phyloP scores from a whole-genome alignment of 768 basidiomycete genomes.

The Trichaptum fuscoviolaceum region DNA sequence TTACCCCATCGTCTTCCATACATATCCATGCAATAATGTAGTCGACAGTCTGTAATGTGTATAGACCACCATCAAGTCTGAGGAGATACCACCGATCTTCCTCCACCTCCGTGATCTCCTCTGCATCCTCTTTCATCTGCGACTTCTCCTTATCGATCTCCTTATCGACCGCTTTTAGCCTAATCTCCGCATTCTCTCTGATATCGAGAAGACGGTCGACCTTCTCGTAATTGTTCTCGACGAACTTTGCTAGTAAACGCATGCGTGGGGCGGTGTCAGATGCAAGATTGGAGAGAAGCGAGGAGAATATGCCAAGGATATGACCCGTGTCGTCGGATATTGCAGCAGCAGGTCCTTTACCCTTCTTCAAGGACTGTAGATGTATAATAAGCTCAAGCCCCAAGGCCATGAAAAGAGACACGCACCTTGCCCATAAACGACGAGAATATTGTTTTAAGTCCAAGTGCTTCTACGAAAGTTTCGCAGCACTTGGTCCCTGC shows the following conservation, averaged over 20 bases:
- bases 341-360: constrained; percentile 40
- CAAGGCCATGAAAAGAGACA: constrained; percentile 5
- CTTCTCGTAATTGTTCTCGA: constrained; percentile 90
- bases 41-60: constrained; percentile 86
- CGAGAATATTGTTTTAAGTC: constrained; percentile 86
- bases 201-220: constrained; percentile 90
- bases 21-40: constrained; percentile 92
- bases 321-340: constrained; percentile 83
- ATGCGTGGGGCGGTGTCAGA: constrained; percentile 79
- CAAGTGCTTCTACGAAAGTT: constrained; percentile 81
- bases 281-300: constrained; percentile 79
- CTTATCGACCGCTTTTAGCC: constrained; percentile 55
- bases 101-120: constrained; percentile 52
- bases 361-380: constrained; percentile 49
- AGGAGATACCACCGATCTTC: constrained; percentile 82
- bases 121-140: constrained; percentile 49
- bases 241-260: constrained; percentile 88
- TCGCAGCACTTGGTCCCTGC: constrained; percentile 68
- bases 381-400: neutral
- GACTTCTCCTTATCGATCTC: constrained; percentile 69
- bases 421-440: constrained; percentile 91
- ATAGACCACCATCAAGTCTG: constrained; percentile 81
- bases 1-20: constrained; percentile 98
- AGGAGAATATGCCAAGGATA: constrained; percentile 81
- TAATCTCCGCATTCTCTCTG: constrained; percentile 59